Conservation (phyloP, 148 eudicot genomes). For the Selenicereus undatus region DNA sequence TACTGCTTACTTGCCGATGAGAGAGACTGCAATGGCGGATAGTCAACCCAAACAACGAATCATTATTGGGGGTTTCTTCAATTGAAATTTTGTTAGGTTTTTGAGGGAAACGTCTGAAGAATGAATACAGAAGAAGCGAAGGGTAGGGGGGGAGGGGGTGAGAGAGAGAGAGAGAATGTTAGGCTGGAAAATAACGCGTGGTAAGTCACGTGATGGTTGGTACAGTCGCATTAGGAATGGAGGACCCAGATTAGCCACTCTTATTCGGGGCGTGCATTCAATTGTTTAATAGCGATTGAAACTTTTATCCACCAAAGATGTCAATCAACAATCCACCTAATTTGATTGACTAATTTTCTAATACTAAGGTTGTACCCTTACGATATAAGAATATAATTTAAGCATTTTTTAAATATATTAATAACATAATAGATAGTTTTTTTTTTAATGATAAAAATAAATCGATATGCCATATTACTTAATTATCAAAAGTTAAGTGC, state of each 20-base stretch:
- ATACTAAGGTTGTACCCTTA: too few species aligned
- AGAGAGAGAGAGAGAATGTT: background rate
- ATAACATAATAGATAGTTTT: too few species aligned
- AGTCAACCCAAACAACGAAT: slow-evolving; percentile 5
- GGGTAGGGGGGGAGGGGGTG: background rate
- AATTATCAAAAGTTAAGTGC: too few species aligned
- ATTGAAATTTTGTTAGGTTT: slow-evolving; percentile 13
- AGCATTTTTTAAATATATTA: too few species aligned
- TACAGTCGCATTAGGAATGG: background rate
- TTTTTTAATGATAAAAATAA: too few species aligned
- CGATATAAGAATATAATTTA: too few species aligned
- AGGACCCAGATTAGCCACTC: background rate
- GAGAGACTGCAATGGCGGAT: background rate
- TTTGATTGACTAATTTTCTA: too few species aligned
- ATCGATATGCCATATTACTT: too few species aligned
- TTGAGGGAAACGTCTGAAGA: slow-evolving; percentile 15
- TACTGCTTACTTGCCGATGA: slow-evolving; percentile 14
- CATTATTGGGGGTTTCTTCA: background rate
- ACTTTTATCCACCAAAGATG: too few species aligned
- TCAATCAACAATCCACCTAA: too few species aligned
- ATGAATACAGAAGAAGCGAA: background rate
- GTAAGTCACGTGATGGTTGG: slow-evolving; percentile 10
- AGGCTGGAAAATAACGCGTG: slow-evolving; percentile 8
- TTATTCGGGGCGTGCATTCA: background rate
- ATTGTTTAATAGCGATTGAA: too few species aligned